Evolutionary conservation across 2,329 filamentous ascomycete genomes (phyloP), one percentile per base, ranked within the genome.

Genomic region (Cordyceps militaris): DNA sequence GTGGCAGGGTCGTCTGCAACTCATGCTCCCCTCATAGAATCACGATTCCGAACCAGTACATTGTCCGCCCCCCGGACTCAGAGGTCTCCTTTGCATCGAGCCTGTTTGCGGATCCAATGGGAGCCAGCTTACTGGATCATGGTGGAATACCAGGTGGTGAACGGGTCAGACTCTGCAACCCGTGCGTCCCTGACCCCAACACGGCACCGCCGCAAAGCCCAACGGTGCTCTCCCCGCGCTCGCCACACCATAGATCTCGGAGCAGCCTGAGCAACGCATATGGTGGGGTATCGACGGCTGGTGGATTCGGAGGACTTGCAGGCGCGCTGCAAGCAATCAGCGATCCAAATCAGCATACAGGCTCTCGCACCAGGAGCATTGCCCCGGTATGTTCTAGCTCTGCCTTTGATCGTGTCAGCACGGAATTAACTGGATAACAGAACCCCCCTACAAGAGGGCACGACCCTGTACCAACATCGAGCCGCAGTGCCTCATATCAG

Each of bases 11-110:
- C 9, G 93, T 97, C 24, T 97, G 93, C 72, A 85, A 86, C 59
- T 79, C 84, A 21, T 97, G 93, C 74, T 97, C 93, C 3, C 93
- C 93, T 3, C 93, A 97, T 71, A 84, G 91, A 61, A 97, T 97
- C 68, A 96, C 89, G 3, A 97, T 97, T 62, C 93, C 93, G 1
- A 83, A 92, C 63, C 89, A 94, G 68, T 97, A 90, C 70, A 96
- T 97, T 63, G 91, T 97, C 26, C 87, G 87, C 49, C 88, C 89
- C 3, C 87, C 88, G 1, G 78, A 69, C 58, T 61, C 70, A 38
- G 76, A 79, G 59, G 66, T 72, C 60, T 65, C 70, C 61, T 63
- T 73, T 60, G 64, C 72, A 63, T 66, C 67, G 30, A 65, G 66
- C 28, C 55, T 72, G 16, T 65, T 76, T 63, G 69, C 71, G 61